Conservation (phyloP, 108 stramenopile species). For the Cylindrotheca fusiformis region DNA sequence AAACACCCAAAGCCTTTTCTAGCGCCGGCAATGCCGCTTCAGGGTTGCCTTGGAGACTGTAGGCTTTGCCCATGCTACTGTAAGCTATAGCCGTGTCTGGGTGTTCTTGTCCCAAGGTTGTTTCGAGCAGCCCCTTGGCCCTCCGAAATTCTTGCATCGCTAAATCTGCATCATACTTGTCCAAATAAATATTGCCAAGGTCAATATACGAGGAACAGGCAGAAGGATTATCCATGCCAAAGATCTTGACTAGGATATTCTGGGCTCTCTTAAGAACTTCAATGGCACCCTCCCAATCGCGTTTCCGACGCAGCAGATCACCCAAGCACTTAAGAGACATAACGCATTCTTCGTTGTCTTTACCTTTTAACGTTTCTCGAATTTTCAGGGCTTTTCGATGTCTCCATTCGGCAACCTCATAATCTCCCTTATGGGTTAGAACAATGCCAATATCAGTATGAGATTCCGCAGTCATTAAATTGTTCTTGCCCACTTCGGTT, state of each 20-base stretch:
- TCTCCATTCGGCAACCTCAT: constrained; percentile 27
- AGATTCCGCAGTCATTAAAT: constrained; percentile 24
- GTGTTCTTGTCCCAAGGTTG: constrained; percentile 23
- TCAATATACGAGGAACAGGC: constrained; percentile 27
- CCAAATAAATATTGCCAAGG: constrained; percentile 21
- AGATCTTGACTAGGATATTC: constrained; percentile 20
- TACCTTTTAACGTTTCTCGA: constrained; percentile 24
- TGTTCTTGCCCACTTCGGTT: constrained; percentile 26
- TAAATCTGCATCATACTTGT: constrained; percentile 22
- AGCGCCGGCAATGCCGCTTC: constrained; percentile 23
- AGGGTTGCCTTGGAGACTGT: constrained; percentile 12
- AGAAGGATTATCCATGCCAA: constrained; percentile 22
- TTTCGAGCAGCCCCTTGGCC: constrained; percentile 32
- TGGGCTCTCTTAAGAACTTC: constrained; percentile 21
- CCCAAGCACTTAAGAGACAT: constrained; percentile 26
- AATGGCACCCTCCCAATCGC: constrained; percentile 32
- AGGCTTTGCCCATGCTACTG: constrained; percentile 18
- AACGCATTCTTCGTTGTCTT: constrained; percentile 28
- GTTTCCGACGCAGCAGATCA: constrained; percentile 18
- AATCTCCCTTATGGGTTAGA: constrained; percentile 27
- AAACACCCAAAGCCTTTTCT: constrained; percentile 22
- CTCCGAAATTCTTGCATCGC: constrained; percentile 28
- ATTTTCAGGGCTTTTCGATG: constrained; percentile 31
- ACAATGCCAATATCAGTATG: constrained; percentile 34
- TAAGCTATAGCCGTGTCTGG: constrained; percentile 31